Percentiles rank a stretch among this genome's conserved stretches.
Conservation (phyloP, 306 rosid species). For the Malus sieversii region DNA sequence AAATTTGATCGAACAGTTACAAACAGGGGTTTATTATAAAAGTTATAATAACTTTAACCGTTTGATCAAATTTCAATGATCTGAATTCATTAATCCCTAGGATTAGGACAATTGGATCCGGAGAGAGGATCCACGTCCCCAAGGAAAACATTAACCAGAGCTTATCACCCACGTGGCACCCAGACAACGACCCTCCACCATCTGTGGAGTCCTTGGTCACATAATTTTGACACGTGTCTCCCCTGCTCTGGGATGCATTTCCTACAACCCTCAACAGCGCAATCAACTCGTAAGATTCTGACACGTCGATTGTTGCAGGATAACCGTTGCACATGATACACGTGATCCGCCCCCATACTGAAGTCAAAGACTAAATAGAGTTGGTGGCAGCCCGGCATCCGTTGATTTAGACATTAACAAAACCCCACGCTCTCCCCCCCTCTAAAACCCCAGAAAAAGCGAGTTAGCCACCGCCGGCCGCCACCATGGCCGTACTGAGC, state of each 20-base stretch:
- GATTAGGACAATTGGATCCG: too few relatives aligned
- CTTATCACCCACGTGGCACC: neutral
- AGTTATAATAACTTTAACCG: too few relatives aligned
- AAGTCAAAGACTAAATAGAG: neutral
- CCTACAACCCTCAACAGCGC: neutral
- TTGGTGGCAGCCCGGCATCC: neutral
- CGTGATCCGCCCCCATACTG: too few relatives aligned
- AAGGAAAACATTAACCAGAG: too few relatives aligned
- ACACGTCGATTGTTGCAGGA: too few relatives aligned
- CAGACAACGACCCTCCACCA: neutral
- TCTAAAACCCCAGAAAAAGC: slow-evolving; percentile 26
- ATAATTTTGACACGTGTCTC: neutral
- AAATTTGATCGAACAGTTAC: too few relatives aligned
- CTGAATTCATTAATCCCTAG: too few relatives aligned
- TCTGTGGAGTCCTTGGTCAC: neutral
- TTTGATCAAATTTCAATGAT: too few relatives aligned
- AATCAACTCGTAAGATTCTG: too few relatives aligned
- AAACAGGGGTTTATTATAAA: rapidly evolving
- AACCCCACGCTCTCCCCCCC: neutral
- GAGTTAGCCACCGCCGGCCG: slow-evolving; percentile 2
- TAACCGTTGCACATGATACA: too few relatives aligned
- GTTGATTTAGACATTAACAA: neutral
- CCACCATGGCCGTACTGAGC: slow-evolving; percentile 38
- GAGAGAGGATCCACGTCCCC: too few relatives aligned
- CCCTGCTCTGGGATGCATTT: neutral